Evolutionary conservation across 257 asterid genomes (phyloP).

Genomic region (Scutellaria galericulata): DNA sequence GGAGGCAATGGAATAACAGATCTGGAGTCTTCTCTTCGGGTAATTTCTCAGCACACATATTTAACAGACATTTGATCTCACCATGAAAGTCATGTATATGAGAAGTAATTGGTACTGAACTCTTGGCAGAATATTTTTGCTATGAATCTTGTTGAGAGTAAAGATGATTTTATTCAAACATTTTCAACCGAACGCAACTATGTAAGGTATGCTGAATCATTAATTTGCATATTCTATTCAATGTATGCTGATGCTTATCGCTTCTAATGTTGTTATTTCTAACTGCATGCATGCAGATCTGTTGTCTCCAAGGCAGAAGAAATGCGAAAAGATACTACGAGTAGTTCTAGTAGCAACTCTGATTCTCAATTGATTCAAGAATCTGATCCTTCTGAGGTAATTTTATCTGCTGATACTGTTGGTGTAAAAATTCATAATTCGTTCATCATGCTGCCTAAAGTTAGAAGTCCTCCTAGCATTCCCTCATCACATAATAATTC

Average conservation of each 20-base stretch:
- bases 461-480: background rate
- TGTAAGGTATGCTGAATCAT: slow-evolving; percentile 61
- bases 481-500: background rate
- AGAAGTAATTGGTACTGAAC: slow-evolving; percentile 25
- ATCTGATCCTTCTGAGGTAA: slow-evolving; percentile 60
- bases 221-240: slow-evolving; percentile 10
- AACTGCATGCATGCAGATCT: slow-evolving; percentile 54
- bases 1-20: slow-evolving; percentile 96
- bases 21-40: slow-evolving; percentile 82
- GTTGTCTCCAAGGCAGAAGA: slow-evolving; percentile 60
- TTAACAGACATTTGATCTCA: slow-evolving; percentile 24
- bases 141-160: slow-evolving; percentile 78
- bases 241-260: slow-evolving; percentile 21
- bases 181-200: slow-evolving; percentile 68
- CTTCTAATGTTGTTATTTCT: slow-evolving; percentile 24
- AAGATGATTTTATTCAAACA: slow-evolving; percentile 79
- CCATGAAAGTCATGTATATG: slow-evolving; percentile 22
- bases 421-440: background rate
- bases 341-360: slow-evolving; percentile 46
- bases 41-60: slow-evolving; percentile 33
- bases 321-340: slow-evolving; percentile 47
- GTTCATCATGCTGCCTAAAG: slow-evolving; percentile 14
- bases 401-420: slow-evolving; percentile 29
- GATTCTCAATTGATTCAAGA: slow-evolving; percentile 42
- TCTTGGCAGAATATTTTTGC: slow-evolving; percentile 78